Base-by-base conservation (phyloP, 148 eudicot species). In the Nyssa sinensis region DNA sequence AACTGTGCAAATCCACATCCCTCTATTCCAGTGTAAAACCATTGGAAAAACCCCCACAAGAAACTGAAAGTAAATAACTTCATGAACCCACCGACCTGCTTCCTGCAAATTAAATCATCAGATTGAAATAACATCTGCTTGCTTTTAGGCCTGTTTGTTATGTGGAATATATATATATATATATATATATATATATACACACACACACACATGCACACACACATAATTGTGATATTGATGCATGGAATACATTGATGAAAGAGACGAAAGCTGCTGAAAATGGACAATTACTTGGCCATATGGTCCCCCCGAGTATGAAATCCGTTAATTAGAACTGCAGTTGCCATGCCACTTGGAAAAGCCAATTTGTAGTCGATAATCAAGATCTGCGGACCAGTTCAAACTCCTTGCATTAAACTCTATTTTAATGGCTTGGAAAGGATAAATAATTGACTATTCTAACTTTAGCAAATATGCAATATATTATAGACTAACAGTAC, bases 1-100 rank as follows among this genome's bases (percentile, higher is more conserved):
- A 92, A 92, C 67, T 88, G 88, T 7, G 49, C 31, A 53, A 92
- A 92, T 21, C 97, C 97, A 57, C 92, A 92, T 5, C 64, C 82
- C 24, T 71, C 83, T 30, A 34, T 72, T 21, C 79, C 93, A 11
- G 86, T 78, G 67, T 80, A 90, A 70, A 92, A 88, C 97, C 94
- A 92, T 68, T 85, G 91, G 62, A 88, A 78, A n/a, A n/a, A n/a
- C n/a, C n/a, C n/a, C n/a, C n/a, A n/a, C n/a, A n/a, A n/a, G n/a
- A n/a, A n/a, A n/a, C 94, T 89, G 8, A 79, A 27, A 7, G 84
- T 85, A 39, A 89, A 89, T 62, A 59, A 88, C 75, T 83, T 88
- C 64, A 76, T 29, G 77, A 92, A 87, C 32, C 87, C 84, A 21
- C 53, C 49, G 3, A 89, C 88, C 75, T 87, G 97, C 81, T 91